phyloP scores from a whole-genome alignment of 108 stramenopile species.

The Skeletonema menzelii region DNA sequence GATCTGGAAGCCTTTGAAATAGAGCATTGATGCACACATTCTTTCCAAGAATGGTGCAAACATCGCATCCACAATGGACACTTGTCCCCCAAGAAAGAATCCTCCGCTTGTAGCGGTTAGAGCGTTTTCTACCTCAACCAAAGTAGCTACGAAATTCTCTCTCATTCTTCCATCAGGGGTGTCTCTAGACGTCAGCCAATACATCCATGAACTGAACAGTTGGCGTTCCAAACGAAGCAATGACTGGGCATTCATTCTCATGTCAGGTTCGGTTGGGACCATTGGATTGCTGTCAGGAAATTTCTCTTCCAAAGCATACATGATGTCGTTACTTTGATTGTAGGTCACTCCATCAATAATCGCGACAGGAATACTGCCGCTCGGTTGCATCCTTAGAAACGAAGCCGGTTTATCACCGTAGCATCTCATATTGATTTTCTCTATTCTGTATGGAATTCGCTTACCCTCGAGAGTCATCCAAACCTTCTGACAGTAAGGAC shows the following conservation, averaged over 20 bases:
- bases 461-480: slow-evolving; percentile 86
- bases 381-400: slow-evolving; percentile 72
- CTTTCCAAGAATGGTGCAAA: slow-evolving; percentile 90
- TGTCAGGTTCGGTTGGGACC: slow-evolving; percentile 34
- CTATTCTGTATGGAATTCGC: slow-evolving; percentile 84
- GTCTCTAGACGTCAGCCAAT: slow-evolving; percentile 78
- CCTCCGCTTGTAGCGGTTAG: slow-evolving; percentile 59
- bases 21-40: slow-evolving; percentile 86
- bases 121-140: slow-evolving; percentile 70
- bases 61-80: slow-evolving; percentile 79
- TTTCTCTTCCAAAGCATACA: slow-evolving; percentile 65
- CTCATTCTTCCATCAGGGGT: slow-evolving; percentile 36
- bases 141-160: slow-evolving; percentile 52
- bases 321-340: slow-evolving; percentile 83
- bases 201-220: slow-evolving; percentile 88
- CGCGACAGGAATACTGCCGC: slow-evolving; percentile 82
- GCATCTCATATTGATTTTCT: slow-evolving; percentile 93
- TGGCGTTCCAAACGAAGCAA: slow-evolving; percentile 81
- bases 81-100: slow-evolving; percentile 82
- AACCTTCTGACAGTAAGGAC: slow-evolving; percentile 92
- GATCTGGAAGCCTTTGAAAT: slow-evolving; percentile 87
- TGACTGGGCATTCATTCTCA: slow-evolving; percentile 49
- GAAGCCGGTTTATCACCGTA: slow-evolving; percentile 80
- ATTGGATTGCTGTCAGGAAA: slow-evolving; percentile 56
- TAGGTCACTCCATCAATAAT: slow-evolving; percentile 75